Conservation (phyloP, 352 stramenopile genomes). For the Globisporangium perplexum region DNA sequence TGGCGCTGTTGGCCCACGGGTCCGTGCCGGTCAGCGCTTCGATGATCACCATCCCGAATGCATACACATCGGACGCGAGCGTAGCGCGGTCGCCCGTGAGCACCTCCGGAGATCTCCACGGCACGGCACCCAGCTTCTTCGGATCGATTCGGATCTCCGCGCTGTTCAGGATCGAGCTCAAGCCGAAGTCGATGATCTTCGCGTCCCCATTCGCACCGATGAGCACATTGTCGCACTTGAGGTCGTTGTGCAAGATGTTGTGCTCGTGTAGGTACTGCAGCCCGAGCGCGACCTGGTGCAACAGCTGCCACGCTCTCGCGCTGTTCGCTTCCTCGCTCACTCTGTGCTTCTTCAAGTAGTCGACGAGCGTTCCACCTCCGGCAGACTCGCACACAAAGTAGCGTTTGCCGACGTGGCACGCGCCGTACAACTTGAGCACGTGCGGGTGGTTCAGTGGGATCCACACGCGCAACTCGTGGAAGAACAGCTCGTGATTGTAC, state of each 20-base stretch:
- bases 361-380: not conserved
- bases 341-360: not conserved
- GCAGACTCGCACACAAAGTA: slow-evolving; percentile 16
- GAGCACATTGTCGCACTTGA: too few relatives aligned
- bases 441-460: slow-evolving; percentile 12
- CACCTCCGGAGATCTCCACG: slow-evolving; percentile 14
- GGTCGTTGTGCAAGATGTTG: slow-evolving; percentile 11
- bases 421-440: slow-evolving; percentile 5
- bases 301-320: not conserved
- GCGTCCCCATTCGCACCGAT: slow-evolving; percentile 20
- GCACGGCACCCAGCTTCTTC: slow-evolving; percentile 1
- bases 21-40: slow-evolving; percentile 9
- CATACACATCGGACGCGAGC: slow-evolving; percentile 18
- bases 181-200: slow-evolving; percentile 21
- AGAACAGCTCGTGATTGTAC: slow-evolving; percentile 1
- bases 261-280: slow-evolving; percentile 23
- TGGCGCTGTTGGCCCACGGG: slow-evolving; percentile 2
- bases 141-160: not conserved
- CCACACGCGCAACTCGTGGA: slow-evolving; percentile 14
- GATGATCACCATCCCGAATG: slow-evolving; percentile 18
- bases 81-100: not conserved
- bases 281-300: slow-evolving; percentile 13
- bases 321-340: too few relatives aligned
- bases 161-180: slow-evolving; percentile 3
- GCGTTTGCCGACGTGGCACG: slow-evolving; percentile 5